Evolutionary conservation across 208 protist genomes (phyloP).

Genomic region (Leishmania arabica): DNA sequence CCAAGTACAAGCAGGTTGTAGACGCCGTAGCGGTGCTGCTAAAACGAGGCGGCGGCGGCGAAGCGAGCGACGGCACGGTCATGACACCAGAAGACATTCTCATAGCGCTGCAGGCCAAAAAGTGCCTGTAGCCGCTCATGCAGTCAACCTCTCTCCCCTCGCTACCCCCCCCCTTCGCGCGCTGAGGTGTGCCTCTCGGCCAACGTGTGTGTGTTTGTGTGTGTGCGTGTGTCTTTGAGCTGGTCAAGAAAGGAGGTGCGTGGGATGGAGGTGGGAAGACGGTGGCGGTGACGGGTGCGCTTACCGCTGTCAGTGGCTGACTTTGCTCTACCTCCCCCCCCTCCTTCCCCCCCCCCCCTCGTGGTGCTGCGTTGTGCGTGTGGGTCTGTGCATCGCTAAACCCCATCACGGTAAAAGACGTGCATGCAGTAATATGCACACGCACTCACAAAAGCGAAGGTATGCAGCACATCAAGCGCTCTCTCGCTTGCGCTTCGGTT

Average conservation of each 20-base stretch:
- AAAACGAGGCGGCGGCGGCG: constrained; percentile 4
- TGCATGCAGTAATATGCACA: no score
- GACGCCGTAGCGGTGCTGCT: constrained; percentile 28
- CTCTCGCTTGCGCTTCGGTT: neutral
- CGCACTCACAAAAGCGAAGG: neutral
- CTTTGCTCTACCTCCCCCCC: neutral
- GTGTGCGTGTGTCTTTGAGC: neutral
- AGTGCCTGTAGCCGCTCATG: constrained; percentile 5
- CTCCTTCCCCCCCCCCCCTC: neutral
- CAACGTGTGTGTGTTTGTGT: neutral
- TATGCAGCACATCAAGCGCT: neutral
- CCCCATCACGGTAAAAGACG: neutral
- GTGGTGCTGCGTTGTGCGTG: neutral
- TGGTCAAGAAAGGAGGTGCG: neutral
- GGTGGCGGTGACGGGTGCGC: neutral
- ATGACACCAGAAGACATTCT: constrained; percentile 58
- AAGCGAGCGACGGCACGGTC: neutral
- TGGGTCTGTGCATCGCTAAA: neutral
- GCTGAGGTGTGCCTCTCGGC: neutral
- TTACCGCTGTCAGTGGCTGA: neutral
- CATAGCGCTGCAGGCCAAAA: constrained; percentile 25
- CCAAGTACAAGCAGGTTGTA: constrained; percentile 39
- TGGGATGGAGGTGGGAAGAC: neutral
- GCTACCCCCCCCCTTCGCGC: neutral
- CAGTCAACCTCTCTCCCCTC: neutral